Base-by-base conservation (phyloP, 495 filamentous ascomycete genomes). In the Pyrenula aspistea region DNA sequence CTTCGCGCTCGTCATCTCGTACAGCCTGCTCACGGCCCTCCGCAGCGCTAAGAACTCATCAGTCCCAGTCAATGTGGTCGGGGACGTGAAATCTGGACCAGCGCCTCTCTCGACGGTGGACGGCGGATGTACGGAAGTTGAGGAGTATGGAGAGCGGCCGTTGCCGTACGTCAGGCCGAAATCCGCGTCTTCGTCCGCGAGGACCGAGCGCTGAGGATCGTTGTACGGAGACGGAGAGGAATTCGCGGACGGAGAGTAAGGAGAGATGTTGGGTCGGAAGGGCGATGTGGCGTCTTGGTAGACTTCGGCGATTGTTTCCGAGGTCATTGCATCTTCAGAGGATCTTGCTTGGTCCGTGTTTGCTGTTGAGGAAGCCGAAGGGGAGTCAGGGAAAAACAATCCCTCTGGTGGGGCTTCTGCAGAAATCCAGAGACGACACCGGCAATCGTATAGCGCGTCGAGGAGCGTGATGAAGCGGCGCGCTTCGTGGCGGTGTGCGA, bases 1-100 rank as follows among this genome's bases (percentile, higher is more conserved):
- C 60, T 72, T 55, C n/a, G 24, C 31, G 3, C 59, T 57, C 62
- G 84, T 87, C 63, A 89, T 76, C 68, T 88, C 83, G 85, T 83
- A 89, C 12, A 89, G 60, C 49, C 86, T 69, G 56, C 81, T 84
- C 51, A 74, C 68, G 4, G 84, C 86, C 2, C 86, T 71, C 63
- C 84, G 83, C 57, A 84, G 87, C 0, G 86, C 85, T 61, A 89
- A 90, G 12, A 72, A 71, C 65, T 88, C 85, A 64, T 88, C 86
- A 63, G 87, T 82, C 19, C 86, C 86, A 0, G 81, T 87, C 60
- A 88, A 85, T 0, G 73, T 74, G 25, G 69, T 66, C 0, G 78
- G 76, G 42, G 78, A 72, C 36, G 69, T 71, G 58, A 88, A 88
- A 61, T 63, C 54, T 1, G 60, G 59, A 2, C 51, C 53, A 21